Conservation (phyloP, 306 rosid genomes). For the Sindora glabra region DNA sequence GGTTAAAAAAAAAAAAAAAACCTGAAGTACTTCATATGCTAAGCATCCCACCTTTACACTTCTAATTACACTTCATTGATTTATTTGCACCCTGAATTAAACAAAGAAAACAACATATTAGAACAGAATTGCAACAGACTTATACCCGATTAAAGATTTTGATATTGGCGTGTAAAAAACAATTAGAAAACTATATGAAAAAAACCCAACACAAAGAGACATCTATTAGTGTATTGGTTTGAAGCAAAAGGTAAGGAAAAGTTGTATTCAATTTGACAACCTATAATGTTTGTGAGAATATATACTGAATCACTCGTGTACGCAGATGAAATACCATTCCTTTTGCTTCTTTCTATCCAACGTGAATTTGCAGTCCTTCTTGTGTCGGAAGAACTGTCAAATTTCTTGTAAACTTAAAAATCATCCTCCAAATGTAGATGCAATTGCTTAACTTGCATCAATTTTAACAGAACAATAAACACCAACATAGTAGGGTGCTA, state of each 20-base stretch:
- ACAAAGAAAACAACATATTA: no score
- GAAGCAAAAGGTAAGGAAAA: not conserved
- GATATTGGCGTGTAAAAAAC: no score
- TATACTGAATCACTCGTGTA: no score
- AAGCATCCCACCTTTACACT: conserved; percentile 30
- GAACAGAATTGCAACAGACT: not conserved
- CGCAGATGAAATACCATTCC: no score
- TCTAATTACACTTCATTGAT: conserved; percentile 26
- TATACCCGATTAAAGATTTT: no score
- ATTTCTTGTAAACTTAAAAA: no score
- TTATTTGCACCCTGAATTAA: conserved; percentile 33
- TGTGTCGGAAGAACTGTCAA: no score
- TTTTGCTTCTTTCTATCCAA: no score
- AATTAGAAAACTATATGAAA: not conserved
- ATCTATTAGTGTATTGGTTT: not conserved
- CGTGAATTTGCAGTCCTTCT: no score
- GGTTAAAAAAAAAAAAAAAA: conserved; percentile 16
- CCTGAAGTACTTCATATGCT: conserved; percentile 9
- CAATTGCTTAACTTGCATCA: no score
- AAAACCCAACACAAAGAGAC: not conserved
- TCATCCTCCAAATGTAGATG: no score
- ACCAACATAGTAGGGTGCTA: not conserved
- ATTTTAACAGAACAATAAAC: not conserved
- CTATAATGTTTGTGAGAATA: not conserved
- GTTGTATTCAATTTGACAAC: not conserved